Conservation (phyloP, 1,284 basidiomycete genomes). For the Quambalaria eucalypti region DNA sequence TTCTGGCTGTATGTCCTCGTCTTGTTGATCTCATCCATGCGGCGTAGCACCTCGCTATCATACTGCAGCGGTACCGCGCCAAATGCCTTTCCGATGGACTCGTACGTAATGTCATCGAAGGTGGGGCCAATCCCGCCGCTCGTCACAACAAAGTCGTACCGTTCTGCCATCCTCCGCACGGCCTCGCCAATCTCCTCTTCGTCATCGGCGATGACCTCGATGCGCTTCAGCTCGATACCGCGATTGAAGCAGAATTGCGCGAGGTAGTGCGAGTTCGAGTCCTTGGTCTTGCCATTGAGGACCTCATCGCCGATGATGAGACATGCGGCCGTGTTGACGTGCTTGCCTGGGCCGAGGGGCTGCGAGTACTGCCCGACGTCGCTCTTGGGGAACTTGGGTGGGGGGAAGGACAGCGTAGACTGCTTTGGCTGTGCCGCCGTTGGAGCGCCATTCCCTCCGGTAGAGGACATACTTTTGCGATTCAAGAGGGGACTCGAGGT, state of each 20-base stretch:
- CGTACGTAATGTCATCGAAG: slow-evolving; percentile 64
- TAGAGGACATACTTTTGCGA: too few relatives aligned
- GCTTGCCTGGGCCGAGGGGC: slow-evolving; percentile 20
- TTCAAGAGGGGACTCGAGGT: too few relatives aligned
- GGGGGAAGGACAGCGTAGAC: not conserved
- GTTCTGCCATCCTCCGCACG: slow-evolving; percentile 66
- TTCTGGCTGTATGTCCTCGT: slow-evolving; percentile 56
- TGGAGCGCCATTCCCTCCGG: too few relatives aligned
- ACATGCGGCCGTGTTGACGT: slow-evolving; percentile 23
- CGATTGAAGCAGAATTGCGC: slow-evolving; percentile 47
- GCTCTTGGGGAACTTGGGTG: not conserved
- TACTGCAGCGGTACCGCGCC: slow-evolving; percentile 56
- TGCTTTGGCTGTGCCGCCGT: too few relatives aligned
- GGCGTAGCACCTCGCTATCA: slow-evolving; percentile 67
- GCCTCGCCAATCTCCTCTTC: slow-evolving; percentile 81
- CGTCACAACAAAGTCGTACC: slow-evolving; percentile 39
- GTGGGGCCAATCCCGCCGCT: slow-evolving; percentile 35
- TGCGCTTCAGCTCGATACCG: slow-evolving; percentile 48
- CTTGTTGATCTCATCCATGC: slow-evolving; percentile 65
- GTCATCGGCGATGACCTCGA: slow-evolving; percentile 85
- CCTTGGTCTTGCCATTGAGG: slow-evolving; percentile 75
- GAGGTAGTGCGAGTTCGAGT: slow-evolving; percentile 61
- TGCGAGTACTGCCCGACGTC: slow-evolving; percentile 1
- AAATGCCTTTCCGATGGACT: slow-evolving; percentile 77
- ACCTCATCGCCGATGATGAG: slow-evolving; percentile 63